Percentiles rank a stretch among this genome's conserved stretches.
Conservation (phyloP, 192 early-diverging fungal species). For the Podila minutissima region DNA sequence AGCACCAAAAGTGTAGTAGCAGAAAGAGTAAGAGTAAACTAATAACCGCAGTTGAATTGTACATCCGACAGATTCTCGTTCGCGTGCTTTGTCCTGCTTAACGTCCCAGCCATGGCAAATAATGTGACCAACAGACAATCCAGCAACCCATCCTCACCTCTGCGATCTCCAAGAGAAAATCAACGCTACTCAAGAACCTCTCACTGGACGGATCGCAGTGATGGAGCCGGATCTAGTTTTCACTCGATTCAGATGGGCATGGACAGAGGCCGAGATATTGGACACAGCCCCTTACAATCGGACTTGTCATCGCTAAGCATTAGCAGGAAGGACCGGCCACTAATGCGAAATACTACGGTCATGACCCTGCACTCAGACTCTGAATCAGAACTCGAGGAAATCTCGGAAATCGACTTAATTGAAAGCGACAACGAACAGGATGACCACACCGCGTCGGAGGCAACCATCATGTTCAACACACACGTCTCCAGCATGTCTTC, state of each 20-base stretch:
- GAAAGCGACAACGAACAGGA: background rate
- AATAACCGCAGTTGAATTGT: background rate
- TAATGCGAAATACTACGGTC: constrained; percentile 33
- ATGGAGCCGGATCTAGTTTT: background rate
- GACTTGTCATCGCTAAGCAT: background rate
- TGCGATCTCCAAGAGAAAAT: background rate
- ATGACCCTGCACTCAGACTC: constrained; percentile 40
- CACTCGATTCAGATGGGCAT: background rate
- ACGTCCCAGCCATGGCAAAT: constrained; percentile 12
- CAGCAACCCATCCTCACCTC: constrained; percentile 1
- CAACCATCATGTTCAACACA: background rate
- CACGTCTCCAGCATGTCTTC: background rate
- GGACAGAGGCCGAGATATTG: background rate
- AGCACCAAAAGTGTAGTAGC: background rate
- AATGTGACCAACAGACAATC: constrained; percentile 3
- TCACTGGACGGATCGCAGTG: background rate
- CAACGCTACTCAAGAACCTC: background rate
- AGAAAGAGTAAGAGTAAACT: background rate
- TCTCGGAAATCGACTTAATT: background rate
- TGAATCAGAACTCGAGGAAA: constrained; percentile 14
- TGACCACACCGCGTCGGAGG: background rate
- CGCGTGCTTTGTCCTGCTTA: background rate
- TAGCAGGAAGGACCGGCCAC: background rate
- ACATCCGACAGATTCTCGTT: background rate
- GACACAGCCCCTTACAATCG: background rate